A percentile compares a stretch with the other conserved stretches of the same genome.
Conservation (phyloP, 495 filamentous ascomycete species). For the Penicillium crystallinum region DNA sequence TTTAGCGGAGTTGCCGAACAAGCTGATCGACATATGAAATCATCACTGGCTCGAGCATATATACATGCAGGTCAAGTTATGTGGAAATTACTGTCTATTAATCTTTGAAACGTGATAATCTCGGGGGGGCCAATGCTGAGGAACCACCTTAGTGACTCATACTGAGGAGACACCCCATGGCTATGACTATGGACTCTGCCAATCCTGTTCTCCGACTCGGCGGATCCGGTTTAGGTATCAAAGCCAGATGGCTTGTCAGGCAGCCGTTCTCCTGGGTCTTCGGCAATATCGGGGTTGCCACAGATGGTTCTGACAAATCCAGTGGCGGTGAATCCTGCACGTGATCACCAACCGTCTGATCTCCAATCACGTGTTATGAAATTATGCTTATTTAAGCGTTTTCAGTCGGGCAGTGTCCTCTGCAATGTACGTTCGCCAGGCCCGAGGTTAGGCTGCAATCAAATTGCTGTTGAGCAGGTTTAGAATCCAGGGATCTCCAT, state of each 20-base stretch:
- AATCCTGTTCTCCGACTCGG: not conserved
- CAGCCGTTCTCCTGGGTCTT: constrained; percentile 1
- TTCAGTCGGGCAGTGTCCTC: constrained; percentile 1
- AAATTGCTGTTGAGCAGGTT: not conserved
- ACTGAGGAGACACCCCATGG: not conserved
- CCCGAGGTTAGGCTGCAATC: constrained; percentile 8
- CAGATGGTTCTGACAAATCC: constrained; percentile 3
- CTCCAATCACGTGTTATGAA: not conserved
- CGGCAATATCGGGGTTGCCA: not conserved
- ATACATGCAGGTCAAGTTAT: constrained; percentile 10
- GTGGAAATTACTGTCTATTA: constrained; percentile 1
- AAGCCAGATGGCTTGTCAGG: constrained; percentile 4
- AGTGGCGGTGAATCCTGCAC: constrained; percentile 1
- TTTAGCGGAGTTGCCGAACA: constrained; percentile 11
- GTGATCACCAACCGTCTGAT: not conserved
- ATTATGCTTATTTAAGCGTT: not conserved
- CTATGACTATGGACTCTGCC: constrained; percentile 3
- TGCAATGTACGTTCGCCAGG: constrained; percentile 2
- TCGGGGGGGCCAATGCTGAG: constrained; percentile 1
- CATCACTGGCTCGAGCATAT: constrained; percentile 3
- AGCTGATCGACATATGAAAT: constrained; percentile 3
- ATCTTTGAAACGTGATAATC: not conserved
- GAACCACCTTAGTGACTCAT: constrained; percentile 5
- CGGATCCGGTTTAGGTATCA: constrained; percentile 7
- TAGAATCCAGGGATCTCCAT: not conserved